Evolutionary conservation across 441 rosid genomes (phyloP).

Genomic region (Eruca vesicaria): DNA sequence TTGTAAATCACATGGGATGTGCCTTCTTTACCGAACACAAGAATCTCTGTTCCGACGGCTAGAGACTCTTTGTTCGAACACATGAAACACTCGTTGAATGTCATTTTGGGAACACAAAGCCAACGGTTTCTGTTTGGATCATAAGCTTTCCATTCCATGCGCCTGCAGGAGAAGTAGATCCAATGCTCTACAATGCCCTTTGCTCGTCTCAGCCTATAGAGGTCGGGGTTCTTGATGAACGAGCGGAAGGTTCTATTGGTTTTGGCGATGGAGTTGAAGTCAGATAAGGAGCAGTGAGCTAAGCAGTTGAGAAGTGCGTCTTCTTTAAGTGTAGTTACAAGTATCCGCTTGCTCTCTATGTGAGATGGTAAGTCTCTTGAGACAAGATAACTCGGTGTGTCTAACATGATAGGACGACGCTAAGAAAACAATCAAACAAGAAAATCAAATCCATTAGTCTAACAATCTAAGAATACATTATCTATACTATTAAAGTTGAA

Average conservation of each 20-base stretch:
- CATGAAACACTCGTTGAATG: conserved; percentile 59
- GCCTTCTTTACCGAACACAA: conserved; percentile 54
- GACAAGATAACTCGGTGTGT: conserved; percentile 45
- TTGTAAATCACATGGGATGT: conserved; percentile 62
- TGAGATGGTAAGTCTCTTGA: conserved; percentile 47
- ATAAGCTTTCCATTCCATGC: conserved; percentile 90
- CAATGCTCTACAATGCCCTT: conserved; percentile 73
- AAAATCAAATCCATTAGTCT: background rate
- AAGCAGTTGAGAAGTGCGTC: conserved; percentile 49
- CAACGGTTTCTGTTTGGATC: conserved; percentile 60
- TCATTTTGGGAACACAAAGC: conserved; percentile 62
- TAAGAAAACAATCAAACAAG: background rate
- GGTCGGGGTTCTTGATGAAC: conserved; percentile 61
- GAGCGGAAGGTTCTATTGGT: conserved; percentile 63
- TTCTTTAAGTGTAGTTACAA: conserved; percentile 15
- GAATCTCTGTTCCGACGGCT: conserved; percentile 67
- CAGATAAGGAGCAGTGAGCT: conserved; percentile 77
- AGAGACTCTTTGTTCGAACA: conserved; percentile 79
- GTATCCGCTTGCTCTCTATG: conserved; percentile 49
- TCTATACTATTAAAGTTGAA: no score
- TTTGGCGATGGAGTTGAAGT: conserved; percentile 72
- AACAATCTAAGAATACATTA: no score
- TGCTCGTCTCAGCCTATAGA: conserved; percentile 65
- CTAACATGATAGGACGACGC: conserved; percentile 44
- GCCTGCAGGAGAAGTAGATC: conserved; percentile 87